Evolutionary conservation across 495 filamentous ascomycete genomes (phyloP).

Genomic region (Penicillium parvum): DNA sequence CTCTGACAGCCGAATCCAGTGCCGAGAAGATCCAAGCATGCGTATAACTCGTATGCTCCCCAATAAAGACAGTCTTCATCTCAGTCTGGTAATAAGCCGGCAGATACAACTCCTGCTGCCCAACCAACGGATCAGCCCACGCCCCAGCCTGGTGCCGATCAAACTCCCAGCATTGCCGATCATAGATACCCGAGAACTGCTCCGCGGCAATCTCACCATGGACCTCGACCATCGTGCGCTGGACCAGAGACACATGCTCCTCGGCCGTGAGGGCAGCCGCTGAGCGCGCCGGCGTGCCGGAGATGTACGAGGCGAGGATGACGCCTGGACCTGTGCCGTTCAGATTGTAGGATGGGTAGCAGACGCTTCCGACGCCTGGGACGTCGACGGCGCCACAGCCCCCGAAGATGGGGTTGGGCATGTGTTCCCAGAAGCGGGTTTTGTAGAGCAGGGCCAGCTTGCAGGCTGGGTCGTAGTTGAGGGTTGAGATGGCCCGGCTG

Average conservation of each 20-base stretch:
- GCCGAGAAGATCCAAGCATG: slow-evolving; percentile 70
- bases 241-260: slow-evolving; percentile 52
- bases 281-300: slow-evolving; percentile 39
- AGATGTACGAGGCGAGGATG: slow-evolving; percentile 56
- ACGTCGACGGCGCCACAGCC: slow-evolving; percentile 57
- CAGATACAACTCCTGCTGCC: slow-evolving; percentile 62
- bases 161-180: slow-evolving; percentile 56
- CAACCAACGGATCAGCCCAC: slow-evolving; percentile 53
- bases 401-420: slow-evolving; percentile 56
- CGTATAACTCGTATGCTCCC: slow-evolving; percentile 70
- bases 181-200: slow-evolving; percentile 56
- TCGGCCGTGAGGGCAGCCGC: slow-evolving; percentile 41
- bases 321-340: slow-evolving; percentile 59
- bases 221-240: slow-evolving; percentile 56
- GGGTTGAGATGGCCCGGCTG: slow-evolving; percentile 53
- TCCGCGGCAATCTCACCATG: slow-evolving; percentile 54
- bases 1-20: slow-evolving; percentile 61
- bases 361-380: slow-evolving; percentile 53
- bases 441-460: slow-evolving; percentile 62
- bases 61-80: slow-evolving; percentile 61
- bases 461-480: slow-evolving; percentile 56
- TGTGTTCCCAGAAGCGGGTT: slow-evolving; percentile 66
- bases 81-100: slow-evolving; percentile 68
- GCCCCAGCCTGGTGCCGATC: slow-evolving; percentile 50
- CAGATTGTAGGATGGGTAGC: slow-evolving; percentile 62